These are phyloP conservation scores for Fusarium euwallaceae DNA, from an alignment of 2,329 filamentous ascomycete species.

Conservation along the genomic window DNA sequence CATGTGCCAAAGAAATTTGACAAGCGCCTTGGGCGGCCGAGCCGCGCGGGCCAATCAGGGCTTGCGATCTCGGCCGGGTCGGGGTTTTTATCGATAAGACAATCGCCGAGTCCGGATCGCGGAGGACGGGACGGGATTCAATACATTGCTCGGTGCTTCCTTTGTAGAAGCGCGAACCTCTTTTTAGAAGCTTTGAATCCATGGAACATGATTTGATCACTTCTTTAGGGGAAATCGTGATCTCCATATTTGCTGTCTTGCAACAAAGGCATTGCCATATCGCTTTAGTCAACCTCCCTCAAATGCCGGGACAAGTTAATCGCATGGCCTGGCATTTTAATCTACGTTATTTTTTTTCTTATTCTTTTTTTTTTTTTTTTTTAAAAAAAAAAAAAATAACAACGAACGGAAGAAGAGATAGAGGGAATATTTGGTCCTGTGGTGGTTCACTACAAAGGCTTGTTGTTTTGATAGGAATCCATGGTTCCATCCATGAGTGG, in stretches of 20 bases:
- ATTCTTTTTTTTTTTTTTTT: no score
- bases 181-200: neutral
- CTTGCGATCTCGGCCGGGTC: constrained; percentile 10
- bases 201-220: neutral
- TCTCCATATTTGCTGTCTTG: neutral
- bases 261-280: neutral
- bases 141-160: neutral
- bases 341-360: neutral
- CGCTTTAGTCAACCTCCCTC: neutral
- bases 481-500: neutral
- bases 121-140: neutral
- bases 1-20: constrained; percentile 43
- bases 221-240: neutral
- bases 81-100: constrained; percentile 45
- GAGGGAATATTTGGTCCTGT: neutral
- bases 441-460: neutral
- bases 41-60: constrained; percentile 29
- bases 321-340: neutral
- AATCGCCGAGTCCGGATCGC: neutral
- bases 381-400: no score
- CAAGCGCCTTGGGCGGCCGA: constrained; percentile 17
- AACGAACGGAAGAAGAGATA: neutral
- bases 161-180: neutral
- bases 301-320: neutral
- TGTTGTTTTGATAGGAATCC: neutral